Conservation (phyloP, 371 early-diverging fungal genomes). For the Dinochytrium kinnereticum region DNA sequence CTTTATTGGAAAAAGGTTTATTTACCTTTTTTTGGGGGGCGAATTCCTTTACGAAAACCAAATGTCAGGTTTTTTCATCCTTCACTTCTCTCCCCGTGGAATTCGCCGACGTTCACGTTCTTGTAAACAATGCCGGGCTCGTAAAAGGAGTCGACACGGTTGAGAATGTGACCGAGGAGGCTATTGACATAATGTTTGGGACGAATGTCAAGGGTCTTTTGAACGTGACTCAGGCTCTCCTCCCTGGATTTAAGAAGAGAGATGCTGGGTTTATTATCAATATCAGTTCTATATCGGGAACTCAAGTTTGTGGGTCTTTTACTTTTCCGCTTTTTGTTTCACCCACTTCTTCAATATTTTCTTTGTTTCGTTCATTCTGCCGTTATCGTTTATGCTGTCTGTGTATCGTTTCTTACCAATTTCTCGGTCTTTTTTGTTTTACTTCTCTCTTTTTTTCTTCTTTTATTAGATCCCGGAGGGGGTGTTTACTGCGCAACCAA, state of each 20-base stretch:
- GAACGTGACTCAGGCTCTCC: conserved; percentile 77
- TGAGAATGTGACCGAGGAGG: conserved; percentile 63
- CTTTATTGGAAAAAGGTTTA: too few relatives aligned
- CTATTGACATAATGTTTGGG: conserved; percentile 81
- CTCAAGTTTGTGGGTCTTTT: conserved; percentile 41
- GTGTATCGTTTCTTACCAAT: too few relatives aligned
- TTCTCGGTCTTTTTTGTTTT: too few relatives aligned
- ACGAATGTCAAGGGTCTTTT: conserved; percentile 86
- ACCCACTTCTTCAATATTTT: too few relatives aligned
- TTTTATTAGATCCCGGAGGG: conserved; percentile 67
- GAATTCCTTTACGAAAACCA: too few relatives aligned
- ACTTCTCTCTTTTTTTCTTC: too few relatives aligned
- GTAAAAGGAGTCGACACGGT: conserved; percentile 84
- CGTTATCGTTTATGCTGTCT: too few relatives aligned
- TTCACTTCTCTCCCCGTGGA: conserved; percentile 62
- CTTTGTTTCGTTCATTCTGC: too few relatives aligned
- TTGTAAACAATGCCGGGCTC: conserved; percentile 82
- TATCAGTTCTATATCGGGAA: conserved; percentile 83
- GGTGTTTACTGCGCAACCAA: conserved; percentile 92
- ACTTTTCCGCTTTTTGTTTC: too few relatives aligned
- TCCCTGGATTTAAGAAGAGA: conserved; percentile 82
- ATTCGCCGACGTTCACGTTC: conserved; percentile 71
- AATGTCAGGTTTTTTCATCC: conserved; percentile 57
- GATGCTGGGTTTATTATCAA: conserved; percentile 86
- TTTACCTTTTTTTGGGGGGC: too few relatives aligned